phyloP scores from a whole-genome alignment of 441 rosid species.

The Arabidopsis hybrid region DNA sequence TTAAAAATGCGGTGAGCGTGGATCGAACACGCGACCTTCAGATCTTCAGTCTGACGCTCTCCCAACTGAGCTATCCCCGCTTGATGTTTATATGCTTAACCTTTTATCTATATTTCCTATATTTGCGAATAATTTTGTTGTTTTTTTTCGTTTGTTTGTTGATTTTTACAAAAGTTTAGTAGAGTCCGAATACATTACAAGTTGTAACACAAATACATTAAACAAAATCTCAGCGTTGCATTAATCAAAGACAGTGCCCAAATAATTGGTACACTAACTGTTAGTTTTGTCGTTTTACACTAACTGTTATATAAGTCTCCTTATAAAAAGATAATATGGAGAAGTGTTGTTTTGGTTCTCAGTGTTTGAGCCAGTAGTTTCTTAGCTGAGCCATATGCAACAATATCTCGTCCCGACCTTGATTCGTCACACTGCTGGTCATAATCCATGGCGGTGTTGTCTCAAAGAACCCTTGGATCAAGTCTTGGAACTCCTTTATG shows the following conservation, averaged over 20 bases:
- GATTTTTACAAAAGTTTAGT: no score
- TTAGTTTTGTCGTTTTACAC: background rate
- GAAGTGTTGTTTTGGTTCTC: constrained; percentile 31
- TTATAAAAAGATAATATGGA: constrained; percentile 5
- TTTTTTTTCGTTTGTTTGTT: no score
- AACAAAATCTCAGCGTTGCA: constrained; percentile 22
- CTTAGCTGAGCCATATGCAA: constrained; percentile 94
- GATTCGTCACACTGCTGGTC: constrained; percentile 95
- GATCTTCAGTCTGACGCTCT: constrained; percentile 50
- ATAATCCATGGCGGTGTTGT: constrained; percentile 95
- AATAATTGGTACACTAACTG: constrained; percentile 8
- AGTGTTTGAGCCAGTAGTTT: constrained; percentile 94
- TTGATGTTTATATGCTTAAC: background rate
- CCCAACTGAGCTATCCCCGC: constrained; percentile 18
- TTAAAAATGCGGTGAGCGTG: constrained; percentile 66
- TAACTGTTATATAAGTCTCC: constrained; percentile 18
- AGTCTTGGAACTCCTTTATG: constrained; percentile 72
- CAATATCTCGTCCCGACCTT: constrained; percentile 94
- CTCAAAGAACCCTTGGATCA: constrained; percentile 76
- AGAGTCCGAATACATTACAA: no score
- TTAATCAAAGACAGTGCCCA: constrained; percentile 17
- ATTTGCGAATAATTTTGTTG: no score
- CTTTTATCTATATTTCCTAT: no score
- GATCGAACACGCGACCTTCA: constrained; percentile 75
- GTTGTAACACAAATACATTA: background rate